Base-by-base conservation (phyloP, 805 yeast genomes). In the Nakazawaea holstii region DNA sequence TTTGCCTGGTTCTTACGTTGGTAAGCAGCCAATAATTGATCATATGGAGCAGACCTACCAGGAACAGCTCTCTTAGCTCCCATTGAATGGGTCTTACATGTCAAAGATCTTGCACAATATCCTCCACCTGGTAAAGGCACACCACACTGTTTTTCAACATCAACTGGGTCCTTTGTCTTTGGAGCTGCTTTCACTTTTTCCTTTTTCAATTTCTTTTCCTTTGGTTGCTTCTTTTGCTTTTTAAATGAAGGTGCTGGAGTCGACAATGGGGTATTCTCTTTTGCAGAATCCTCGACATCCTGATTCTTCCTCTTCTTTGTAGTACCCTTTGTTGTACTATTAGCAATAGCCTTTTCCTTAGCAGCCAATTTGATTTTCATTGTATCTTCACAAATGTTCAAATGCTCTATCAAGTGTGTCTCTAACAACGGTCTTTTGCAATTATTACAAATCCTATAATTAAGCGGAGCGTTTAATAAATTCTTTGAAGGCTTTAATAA, bases 51-150 rank as follows among this genome's bases (percentile, higher is more conserved):
- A 32, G 95, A 82, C 57, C 99, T 76, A 9, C 99, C 99, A 14
- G 80, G 82, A 17, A 94, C 99, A 0, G 96, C 91, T 56, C 99
- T 78, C 59, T 94, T 94, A 27, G 97, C 96, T 31, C 97, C 97
- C 97, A 94, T 91, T 1, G 98, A 88, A 66, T 94, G 99, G 0
- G 97, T 90, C 62, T 94, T 94, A 74, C 99, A 94, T 0, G 99
- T 94, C 51, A 94, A 72, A 0, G 97, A 90, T 43, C 99, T 76
- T 4, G 97, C 97, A 72, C 99, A 94, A 55, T 82, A 84, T 0
- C 95, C 96, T n/a, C 97, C 98, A 54, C 84, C 86, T 0, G 96
- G 90, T 51, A 94, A 69, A 6, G 88, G 86, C 10, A 94, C 98
- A 64, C 99, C 99, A 73, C 99, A 94, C 66, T 94, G 98, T 54